Conservation (phyloP, 1,284 basidiomycete genomes). For the Golubevia pallescens region DNA sequence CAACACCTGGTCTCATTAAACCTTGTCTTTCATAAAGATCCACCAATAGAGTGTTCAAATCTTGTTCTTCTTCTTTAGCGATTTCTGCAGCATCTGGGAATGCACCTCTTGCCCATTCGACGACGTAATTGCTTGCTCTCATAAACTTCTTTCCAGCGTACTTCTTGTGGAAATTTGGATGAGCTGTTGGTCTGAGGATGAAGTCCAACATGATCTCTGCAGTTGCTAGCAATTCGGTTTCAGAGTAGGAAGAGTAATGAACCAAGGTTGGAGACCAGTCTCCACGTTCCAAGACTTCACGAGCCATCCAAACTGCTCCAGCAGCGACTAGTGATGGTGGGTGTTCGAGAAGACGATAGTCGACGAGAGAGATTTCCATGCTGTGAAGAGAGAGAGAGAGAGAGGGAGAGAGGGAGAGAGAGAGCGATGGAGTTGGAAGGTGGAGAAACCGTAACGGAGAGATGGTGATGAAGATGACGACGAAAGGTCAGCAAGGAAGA, state of each 20-base stretch:
- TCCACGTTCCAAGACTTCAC: slow-evolving; percentile 80
- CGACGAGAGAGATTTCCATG: slow-evolving; percentile 86
- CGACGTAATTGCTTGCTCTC: slow-evolving; percentile 53
- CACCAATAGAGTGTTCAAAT: slow-evolving; percentile 39
- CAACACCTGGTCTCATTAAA: slow-evolving; percentile 30
- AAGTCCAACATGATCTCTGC: slow-evolving; percentile 95
- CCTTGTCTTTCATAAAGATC: slow-evolving; percentile 38
- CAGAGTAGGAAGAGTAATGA: slow-evolving; percentile 88
- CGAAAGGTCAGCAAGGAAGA: no score
- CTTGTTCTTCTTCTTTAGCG: slow-evolving; percentile 11
- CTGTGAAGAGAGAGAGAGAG: no score
- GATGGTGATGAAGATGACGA: no score
- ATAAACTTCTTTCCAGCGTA: slow-evolving; percentile 63
- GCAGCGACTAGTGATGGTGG: slow-evolving; percentile 87
- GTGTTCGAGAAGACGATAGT: slow-evolving; percentile 81
- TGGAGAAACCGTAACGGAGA: no score
- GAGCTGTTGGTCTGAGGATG: slow-evolving; percentile 68
- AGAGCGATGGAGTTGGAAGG: no score
- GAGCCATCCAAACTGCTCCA: slow-evolving; percentile 87
- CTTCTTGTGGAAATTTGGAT: slow-evolving; percentile 60
- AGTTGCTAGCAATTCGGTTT: slow-evolving; percentile 81
- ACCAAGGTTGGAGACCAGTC: slow-evolving; percentile 83
- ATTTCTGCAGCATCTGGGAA: slow-evolving; percentile 45
- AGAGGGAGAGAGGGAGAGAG: no score
- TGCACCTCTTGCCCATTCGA: slow-evolving; percentile 49